Evolutionary conservation across 1,284 basidiomycete genomes (phyloP).

Genomic region (Ganoderma boninense): DNA sequence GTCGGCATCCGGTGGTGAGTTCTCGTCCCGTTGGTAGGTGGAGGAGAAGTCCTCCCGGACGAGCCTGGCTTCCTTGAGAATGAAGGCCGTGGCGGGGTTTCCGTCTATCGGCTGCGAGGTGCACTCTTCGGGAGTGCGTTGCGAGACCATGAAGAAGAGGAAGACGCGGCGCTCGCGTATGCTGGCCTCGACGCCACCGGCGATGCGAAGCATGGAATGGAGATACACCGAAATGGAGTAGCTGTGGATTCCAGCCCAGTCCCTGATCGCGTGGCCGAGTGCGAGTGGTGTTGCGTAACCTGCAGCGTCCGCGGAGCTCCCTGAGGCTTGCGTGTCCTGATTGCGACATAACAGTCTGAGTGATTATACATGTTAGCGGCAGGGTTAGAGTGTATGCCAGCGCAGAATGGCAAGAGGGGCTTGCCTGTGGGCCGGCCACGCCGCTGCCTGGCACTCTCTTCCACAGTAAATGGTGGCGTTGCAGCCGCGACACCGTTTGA

Average conservation of each 20-base stretch:
- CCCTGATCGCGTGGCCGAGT: background rate
- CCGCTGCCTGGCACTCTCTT: background rate
- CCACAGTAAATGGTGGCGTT: background rate
- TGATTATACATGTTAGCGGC: too few species aligned
- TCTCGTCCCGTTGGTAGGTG: background rate
- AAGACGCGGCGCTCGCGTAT: background rate
- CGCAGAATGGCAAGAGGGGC: background rate
- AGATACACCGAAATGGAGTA: background rate
- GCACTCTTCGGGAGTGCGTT: background rate
- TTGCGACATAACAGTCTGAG: background rate
- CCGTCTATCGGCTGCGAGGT: background rate
- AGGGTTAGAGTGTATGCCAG: background rate
- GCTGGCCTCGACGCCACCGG: background rate
- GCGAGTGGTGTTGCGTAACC: background rate
- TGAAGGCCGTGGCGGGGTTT: background rate
- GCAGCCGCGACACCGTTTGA: background rate
- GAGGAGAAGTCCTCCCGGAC: background rate
- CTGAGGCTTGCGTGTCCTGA: background rate
- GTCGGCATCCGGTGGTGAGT: background rate
- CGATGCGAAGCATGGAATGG: background rate
- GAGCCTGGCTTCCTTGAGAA: background rate
- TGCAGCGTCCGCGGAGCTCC: background rate
- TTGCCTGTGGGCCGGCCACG: background rate
- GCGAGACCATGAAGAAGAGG: background rate
- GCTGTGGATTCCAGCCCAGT: background rate